phyloP scores from a whole-genome alignment of 345 rosid genomes.

The Laguncularia racemosa region DNA sequence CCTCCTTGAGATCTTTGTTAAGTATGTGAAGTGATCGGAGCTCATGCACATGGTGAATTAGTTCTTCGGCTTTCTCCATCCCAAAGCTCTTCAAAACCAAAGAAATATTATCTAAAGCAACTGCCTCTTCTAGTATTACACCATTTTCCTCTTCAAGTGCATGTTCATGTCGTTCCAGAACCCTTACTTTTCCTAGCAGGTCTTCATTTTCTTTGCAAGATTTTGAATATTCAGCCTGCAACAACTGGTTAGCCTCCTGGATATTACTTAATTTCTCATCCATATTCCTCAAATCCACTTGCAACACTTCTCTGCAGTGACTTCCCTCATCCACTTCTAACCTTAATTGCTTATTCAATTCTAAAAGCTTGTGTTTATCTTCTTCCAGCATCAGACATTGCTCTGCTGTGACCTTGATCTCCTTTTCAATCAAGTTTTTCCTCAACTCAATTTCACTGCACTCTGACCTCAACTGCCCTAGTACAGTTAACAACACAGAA shows the following conservation, averaged over 20 bases:
- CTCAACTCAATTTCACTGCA: constrained; percentile 43
- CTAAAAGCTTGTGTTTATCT: constrained; percentile 46
- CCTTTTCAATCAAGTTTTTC: constrained; percentile 35
- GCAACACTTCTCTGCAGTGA: constrained; percentile 30
- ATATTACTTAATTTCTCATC: constrained; percentile 30
- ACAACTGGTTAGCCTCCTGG: constrained; percentile 37
- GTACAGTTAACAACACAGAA: constrained; percentile 51
- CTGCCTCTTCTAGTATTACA: constrained; percentile 39
- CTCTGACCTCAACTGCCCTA: constrained; percentile 40
- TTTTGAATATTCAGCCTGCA: constrained; percentile 45
- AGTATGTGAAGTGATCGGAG: constrained; percentile 24
- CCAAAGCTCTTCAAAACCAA: constrained; percentile 45
- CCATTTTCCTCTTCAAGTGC: constrained; percentile 54
- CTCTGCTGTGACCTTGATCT: constrained; percentile 24
- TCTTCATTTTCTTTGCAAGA: constrained; percentile 34
- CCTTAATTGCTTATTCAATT: constrained; percentile 50
- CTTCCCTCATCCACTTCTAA: constrained; percentile 36
- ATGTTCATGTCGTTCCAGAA: constrained; percentile 36
- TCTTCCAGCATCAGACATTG: constrained; percentile 32
- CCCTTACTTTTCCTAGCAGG: constrained; percentile 35
- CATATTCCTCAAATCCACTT: constrained; percentile 34
- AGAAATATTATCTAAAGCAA: constrained; percentile 38
- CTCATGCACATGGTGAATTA: constrained; percentile 36
- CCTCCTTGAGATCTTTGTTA: constrained; percentile 37
- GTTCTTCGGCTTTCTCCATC: constrained; percentile 45